Evolutionary conservation across 176 grass and related monocot genomes (phyloP).

Genomic region (Poa pratensis): DNA sequence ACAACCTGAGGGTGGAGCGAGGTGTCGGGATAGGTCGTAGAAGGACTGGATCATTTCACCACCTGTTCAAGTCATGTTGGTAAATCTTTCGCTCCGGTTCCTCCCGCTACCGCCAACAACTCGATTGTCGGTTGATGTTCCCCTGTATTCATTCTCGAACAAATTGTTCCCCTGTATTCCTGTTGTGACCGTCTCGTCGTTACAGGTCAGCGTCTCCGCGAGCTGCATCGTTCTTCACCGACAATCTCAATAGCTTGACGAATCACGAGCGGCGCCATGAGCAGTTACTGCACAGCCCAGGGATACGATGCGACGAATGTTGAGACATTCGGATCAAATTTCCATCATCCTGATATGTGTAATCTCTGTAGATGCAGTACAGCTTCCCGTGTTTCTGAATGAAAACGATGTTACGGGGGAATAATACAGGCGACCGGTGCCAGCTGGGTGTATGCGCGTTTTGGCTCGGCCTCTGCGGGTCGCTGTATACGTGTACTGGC

Average conservation of each 20-base stretch:
- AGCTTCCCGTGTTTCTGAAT: background rate
- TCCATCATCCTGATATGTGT: background rate
- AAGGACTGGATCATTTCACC: background rate
- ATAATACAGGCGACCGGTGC: background rate
- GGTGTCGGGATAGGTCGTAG: conserved; percentile 46
- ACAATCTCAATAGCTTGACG: background rate
- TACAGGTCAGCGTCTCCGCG: background rate
- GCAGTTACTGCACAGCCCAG: background rate
- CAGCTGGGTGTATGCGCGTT: background rate
- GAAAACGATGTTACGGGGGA: conserved; percentile 8
- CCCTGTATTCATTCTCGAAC: too few relatives aligned
- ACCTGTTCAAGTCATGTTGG: background rate
- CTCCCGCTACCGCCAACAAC: background rate
- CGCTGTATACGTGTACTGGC: background rate
- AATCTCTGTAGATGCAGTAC: background rate
- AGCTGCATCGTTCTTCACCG: background rate
- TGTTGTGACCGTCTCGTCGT: background rate
- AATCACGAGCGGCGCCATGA: background rate
- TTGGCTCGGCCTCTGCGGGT: background rate
- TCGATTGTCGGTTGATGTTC: too few relatives aligned
- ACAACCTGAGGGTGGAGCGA: conserved; percentile 52
- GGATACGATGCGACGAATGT: background rate
- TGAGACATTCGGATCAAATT: background rate
- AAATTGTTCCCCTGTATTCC: background rate
- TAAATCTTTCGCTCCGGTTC: background rate